Evolutionary conservation across 192 early-diverging fungal genomes (phyloP).

Genomic region (Entomortierella chlamydospora): DNA sequence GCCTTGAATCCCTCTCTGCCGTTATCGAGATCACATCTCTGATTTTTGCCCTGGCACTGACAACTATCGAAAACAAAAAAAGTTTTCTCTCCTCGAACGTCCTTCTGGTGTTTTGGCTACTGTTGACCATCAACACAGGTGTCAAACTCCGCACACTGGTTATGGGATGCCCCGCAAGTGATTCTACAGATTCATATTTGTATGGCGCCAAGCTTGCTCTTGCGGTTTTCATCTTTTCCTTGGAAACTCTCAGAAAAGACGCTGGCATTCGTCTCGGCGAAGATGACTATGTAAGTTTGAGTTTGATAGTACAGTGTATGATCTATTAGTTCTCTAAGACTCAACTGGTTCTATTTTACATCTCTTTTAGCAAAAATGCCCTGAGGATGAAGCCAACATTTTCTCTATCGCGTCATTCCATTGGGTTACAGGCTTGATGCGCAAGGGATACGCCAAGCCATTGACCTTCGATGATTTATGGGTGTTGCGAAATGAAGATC

Average conservation of each 20-base stretch:
- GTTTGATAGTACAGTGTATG: not conserved
- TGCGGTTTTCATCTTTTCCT: constrained; percentile 15
- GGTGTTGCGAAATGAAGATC: constrained; percentile 67
- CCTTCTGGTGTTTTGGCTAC: constrained; percentile 70
- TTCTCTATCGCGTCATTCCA: constrained; percentile 86
- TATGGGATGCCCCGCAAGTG: constrained; percentile 47
- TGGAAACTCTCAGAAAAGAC: constrained; percentile 44
- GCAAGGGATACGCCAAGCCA: constrained; percentile 79
- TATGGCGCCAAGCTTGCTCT: constrained; percentile 14
- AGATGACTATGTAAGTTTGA: constrained; percentile 28
- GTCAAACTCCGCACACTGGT: constrained; percentile 58
- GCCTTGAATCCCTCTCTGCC: constrained; percentile 22
- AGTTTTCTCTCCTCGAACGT: constrained; percentile 57
- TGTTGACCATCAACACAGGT: constrained; percentile 15
- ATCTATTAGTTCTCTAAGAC: too few relatives aligned
- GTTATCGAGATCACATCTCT: constrained; percentile 14
- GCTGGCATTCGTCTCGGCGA: constrained; percentile 40
- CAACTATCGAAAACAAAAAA: constrained; percentile 61
- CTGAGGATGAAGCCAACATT: constrained; percentile 86
- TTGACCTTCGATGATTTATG: constrained; percentile 81
- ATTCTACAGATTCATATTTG: constrained; percentile 39
- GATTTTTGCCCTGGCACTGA: constrained; percentile 54
- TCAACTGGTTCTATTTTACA: too few relatives aligned
- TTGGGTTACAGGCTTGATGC: constrained; percentile 93
- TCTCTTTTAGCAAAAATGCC: constrained; percentile 57